Percentiles rank a stretch among this genome's conserved stretches.
These are phyloP conservation scores for Penicillium decumbens DNA, from an alignment of 2,329 filamentous ascomycete genomes.

Conservation along the genomic window DNA sequence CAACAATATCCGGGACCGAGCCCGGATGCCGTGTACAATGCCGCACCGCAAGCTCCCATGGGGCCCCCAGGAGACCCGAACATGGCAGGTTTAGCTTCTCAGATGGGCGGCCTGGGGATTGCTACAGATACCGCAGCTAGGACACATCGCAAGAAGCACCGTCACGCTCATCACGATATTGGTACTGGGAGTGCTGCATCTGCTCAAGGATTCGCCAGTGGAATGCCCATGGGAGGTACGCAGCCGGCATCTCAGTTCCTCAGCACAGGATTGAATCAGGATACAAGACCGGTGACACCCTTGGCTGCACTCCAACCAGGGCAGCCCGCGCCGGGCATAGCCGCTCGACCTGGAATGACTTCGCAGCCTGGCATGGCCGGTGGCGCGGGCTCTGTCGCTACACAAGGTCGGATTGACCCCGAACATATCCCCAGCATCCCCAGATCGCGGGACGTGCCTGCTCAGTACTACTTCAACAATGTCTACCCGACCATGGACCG, in stretches of 20 bases:
- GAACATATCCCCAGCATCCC: constrained; percentile 93
- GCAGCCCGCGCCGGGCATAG: constrained; percentile 11
- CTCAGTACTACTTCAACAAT: constrained; percentile 79
- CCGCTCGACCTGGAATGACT: constrained; percentile 13
- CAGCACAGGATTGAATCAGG: constrained; percentile 50
- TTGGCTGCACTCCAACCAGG: constrained; percentile 24
- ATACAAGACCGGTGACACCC: constrained; percentile 28
- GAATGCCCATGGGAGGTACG: constrained; percentile 56
- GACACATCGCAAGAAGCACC: constrained; percentile 77
- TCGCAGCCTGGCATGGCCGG: constrained; percentile 34
- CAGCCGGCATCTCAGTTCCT: constrained; percentile 56
- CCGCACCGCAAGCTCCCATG: constrained; percentile 17
- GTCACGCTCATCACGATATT: constrained; percentile 85
- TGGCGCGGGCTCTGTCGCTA: constrained; percentile 55
- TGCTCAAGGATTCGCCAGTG: constrained; percentile 67
- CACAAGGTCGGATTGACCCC: constrained; percentile 73
- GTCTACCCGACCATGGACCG: constrained; percentile 94
- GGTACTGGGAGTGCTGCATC: constrained; percentile 53
- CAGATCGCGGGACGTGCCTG: constrained; percentile 71
- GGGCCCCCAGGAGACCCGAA: constrained; percentile 26
- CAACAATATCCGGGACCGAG: constrained; percentile 24
- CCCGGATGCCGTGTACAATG: constrained; percentile 28
- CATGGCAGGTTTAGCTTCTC: constrained; percentile 49
- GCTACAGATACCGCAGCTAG: constrained; percentile 48
- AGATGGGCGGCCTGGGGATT: constrained; percentile 74